phyloP scores from a whole-genome alignment of 768 basidiomycete species.

The Lanmaoa rubissima region DNA sequence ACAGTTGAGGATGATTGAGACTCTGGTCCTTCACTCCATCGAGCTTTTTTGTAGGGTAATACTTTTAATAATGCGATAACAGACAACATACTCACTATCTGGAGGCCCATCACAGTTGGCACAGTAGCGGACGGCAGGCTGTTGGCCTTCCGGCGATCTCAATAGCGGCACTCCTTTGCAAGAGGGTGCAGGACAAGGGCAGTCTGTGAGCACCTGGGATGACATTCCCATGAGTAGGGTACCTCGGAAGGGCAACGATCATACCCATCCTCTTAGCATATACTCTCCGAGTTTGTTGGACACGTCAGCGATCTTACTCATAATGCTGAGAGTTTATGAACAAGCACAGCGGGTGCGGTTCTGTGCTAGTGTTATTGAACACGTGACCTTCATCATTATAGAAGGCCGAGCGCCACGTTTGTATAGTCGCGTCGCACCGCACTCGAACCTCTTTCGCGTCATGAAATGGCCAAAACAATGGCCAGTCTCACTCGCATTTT shows the following conservation, averaged over 20 bases:
- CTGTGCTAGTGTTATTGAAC: neutral
- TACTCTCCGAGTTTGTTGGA: conserved; percentile 65
- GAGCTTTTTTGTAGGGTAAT: conserved; percentile 14
- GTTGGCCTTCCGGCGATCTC: conserved; percentile 57
- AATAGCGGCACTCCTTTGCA: conserved; percentile 68
- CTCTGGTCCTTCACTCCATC: conserved; percentile 21
- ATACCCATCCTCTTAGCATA: conserved; percentile 78
- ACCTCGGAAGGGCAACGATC: neutral
- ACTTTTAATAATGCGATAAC: neutral
- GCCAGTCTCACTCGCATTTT: conserved; percentile 46
- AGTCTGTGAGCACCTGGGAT: conserved; percentile 61
- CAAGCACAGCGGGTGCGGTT: conserved; percentile 1
- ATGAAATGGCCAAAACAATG: conserved; percentile 48
- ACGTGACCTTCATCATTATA: conserved; percentile 17
- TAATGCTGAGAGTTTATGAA: conserved; percentile 23
- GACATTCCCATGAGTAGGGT: conserved; percentile 7
- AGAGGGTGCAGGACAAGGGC: conserved; percentile 50
- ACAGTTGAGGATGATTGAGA: conserved; percentile 38
- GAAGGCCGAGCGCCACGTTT: conserved; percentile 23
- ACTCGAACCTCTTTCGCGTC: conserved; percentile 14
- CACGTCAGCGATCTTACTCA: conserved; percentile 55
- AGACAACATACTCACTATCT: conserved; percentile 28
- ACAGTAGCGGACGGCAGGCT: conserved; percentile 53
- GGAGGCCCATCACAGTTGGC: conserved; percentile 55
- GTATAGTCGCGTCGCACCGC: conserved; percentile 5